Conservation (phyloP, 441 rosid species). For the Rhodomyrtus psidioides region DNA sequence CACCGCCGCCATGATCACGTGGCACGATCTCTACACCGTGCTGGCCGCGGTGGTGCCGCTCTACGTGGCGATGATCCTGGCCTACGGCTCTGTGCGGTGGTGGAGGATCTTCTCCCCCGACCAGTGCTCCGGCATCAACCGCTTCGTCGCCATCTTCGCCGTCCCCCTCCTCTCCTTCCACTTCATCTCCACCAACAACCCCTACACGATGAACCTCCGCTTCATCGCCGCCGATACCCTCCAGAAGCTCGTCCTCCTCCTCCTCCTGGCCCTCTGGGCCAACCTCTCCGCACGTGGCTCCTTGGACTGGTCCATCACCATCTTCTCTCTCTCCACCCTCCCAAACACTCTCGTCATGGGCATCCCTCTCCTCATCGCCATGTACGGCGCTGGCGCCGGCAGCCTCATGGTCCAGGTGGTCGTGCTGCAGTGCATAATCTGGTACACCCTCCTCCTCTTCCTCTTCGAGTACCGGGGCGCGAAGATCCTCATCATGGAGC, state of each 20-base stretch:
- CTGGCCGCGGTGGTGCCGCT: constrained; percentile 62
- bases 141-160: constrained; percentile 59
- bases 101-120: constrained; percentile 65
- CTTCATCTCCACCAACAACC: constrained; percentile 56
- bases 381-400: constrained; percentile 49
- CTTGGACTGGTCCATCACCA: constrained; percentile 59
- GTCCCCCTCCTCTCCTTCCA: constrained; percentile 67
- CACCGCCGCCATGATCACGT: constrained; percentile 30
- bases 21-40: constrained; percentile 56
- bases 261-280: constrained; percentile 39
- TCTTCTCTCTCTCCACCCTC: constrained; percentile 48
- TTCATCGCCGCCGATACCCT: constrained; percentile 68
- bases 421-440: constrained; percentile 64
- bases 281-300: constrained; percentile 38
- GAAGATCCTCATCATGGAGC: constrained; percentile 59
- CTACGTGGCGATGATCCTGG: constrained; percentile 72
- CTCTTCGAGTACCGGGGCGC: constrained; percentile 70
- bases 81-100: constrained; percentile 71
- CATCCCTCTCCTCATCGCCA: constrained; percentile 55
- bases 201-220: constrained; percentile 52
- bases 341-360: constrained; percentile 73
- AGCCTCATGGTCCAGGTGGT: constrained; percentile 56
- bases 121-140: constrained; percentile 69
- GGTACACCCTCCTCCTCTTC: constrained; percentile 63
- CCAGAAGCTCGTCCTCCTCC: constrained; percentile 48